phyloP scores from a whole-genome alignment of 176 grass and related monocot species.

The Chloris gayana region DNA sequence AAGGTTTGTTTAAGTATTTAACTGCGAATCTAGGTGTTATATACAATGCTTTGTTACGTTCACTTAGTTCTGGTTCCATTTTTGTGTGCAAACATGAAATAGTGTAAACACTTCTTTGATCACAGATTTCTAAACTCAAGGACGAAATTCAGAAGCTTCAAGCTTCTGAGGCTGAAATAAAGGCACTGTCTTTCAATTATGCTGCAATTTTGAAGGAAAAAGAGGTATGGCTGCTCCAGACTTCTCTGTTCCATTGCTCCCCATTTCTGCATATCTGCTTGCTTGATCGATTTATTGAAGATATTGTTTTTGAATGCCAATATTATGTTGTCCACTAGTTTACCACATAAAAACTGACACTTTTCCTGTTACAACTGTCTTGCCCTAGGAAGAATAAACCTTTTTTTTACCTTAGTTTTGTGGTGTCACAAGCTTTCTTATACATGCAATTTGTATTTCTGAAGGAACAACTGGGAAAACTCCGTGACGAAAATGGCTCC shows the following conservation, averaged over 20 bases:
- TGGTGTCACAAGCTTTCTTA: constrained; percentile 24
- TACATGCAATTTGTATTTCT: constrained; percentile 4
- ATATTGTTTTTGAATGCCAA: not conserved
- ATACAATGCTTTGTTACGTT: not conserved
- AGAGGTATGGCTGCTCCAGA: constrained; percentile 66
- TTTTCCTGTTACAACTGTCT: not conserved
- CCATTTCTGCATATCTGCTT: not conserved
- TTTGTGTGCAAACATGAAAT: not conserved
- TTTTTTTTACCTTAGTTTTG: not conserved
- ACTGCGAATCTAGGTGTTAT: not conserved
- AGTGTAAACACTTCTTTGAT: constrained; percentile 13
- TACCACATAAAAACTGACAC: not conserved
- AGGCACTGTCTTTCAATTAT: constrained; percentile 94
- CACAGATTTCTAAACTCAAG: constrained; percentile 81
- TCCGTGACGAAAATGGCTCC: constrained; percentile 77
- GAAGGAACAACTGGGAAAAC: constrained; percentile 85
- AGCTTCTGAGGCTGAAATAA: constrained; percentile 86
- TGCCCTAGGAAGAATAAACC: not conserved
- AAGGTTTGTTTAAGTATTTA: not conserved
- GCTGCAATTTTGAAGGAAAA: constrained; percentile 92
- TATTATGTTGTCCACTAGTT: constrained; percentile 6
- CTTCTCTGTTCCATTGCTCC: not conserved
- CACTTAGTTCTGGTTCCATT: constrained; percentile 8
- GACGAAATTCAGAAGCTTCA: constrained; percentile 88
- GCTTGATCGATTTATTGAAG: constrained; percentile 4